Evolutionary conservation across 495 filamentous ascomycete genomes (phyloP), one percentile per base, ranked within the genome.

Genomic region (Xylaria acuta): DNA sequence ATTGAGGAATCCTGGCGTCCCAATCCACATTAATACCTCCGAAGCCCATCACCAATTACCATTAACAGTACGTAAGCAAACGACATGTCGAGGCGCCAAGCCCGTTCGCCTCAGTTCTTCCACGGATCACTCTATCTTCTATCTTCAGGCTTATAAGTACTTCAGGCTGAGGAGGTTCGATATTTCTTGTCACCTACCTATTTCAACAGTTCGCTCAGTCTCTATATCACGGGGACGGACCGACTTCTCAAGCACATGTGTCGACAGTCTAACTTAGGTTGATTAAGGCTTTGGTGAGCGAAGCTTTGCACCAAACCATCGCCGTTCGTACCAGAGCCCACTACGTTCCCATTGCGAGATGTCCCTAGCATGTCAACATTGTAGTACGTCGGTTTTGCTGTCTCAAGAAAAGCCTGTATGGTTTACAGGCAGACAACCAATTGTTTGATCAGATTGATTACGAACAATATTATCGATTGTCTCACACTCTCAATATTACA

Each of bases 41-140:
- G n/a, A 63, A 41, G n/a, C 5, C 38, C 12, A 62, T 38, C 41
- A 36, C 20, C n/a, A n/a, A n/a, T n/a, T n/a, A n/a, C n/a, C n/a
- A n/a, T n/a, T 30, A n/a, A 2, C n/a, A 45, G 41, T 3, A 34
- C 27, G 27, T 47, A 25, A 47, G 32, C 30, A 53, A 36, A 27
- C 36, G 20, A 16, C 5, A 20, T 4, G 65, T 30, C 64, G n/a
- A 54, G 32, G 8, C 47, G 47, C 62, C 62, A 64, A 54, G 47
- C 7, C 49, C n/a, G 5, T 27, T 51, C 20, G 25, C 49, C 34
- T 56, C 47, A 27, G n/a, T 20, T 60, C 36, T 69, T 69, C 67
- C 67, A 51, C 58, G 20, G 54, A 63, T 70, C 27, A 62, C 25
- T 59, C 18, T 27, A 5, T n/a, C 66, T 43, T 68, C 32, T 20